Conservation (phyloP, 139 green algal species). For the Tetraselmis chui region DNA sequence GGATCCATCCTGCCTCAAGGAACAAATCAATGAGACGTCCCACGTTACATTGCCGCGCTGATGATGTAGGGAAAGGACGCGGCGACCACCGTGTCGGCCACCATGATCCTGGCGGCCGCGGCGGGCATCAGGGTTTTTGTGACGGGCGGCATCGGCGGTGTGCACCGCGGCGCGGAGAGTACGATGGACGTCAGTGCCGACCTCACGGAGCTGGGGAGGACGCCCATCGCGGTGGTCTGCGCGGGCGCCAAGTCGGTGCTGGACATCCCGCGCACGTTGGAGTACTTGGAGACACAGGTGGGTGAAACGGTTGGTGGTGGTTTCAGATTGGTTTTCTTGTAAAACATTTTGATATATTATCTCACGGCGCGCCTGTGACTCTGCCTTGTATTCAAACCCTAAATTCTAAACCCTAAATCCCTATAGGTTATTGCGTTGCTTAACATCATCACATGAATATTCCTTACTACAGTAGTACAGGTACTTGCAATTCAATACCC, state of each 20-base stretch:
- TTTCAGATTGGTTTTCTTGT: not conserved
- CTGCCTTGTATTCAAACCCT: not conserved
- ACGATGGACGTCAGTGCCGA: constrained; percentile 88
- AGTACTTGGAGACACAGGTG: constrained; percentile 82
- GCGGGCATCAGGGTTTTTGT: constrained; percentile 79
- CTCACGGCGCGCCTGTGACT: too few species aligned
- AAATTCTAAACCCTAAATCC: too few species aligned
- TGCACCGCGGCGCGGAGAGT: constrained; percentile 70
- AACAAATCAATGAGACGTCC: too few species aligned
- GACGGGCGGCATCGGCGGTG: constrained; percentile 73
- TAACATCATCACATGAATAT: too few species aligned
- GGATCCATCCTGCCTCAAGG: too few species aligned
- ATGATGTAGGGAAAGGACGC: constrained; percentile 43
- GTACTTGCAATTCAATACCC: too few species aligned
- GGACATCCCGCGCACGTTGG: constrained; percentile 93
- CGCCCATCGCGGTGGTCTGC: constrained; percentile 88
- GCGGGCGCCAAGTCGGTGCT: constrained; percentile 92
- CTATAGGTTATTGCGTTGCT: too few species aligned
- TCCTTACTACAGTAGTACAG: too few species aligned
- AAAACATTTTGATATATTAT: too few species aligned
- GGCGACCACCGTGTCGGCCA: constrained; percentile 91
- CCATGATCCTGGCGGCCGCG: constrained; percentile 78
- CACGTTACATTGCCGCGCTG: too few species aligned
- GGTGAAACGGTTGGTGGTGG: too few species aligned
- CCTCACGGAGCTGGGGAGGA: constrained; percentile 80